Evolutionary conservation across 805 yeast species (phyloP), one percentile per base, ranked within the genome.

Genomic region (Danielia reshetovae): DNA sequence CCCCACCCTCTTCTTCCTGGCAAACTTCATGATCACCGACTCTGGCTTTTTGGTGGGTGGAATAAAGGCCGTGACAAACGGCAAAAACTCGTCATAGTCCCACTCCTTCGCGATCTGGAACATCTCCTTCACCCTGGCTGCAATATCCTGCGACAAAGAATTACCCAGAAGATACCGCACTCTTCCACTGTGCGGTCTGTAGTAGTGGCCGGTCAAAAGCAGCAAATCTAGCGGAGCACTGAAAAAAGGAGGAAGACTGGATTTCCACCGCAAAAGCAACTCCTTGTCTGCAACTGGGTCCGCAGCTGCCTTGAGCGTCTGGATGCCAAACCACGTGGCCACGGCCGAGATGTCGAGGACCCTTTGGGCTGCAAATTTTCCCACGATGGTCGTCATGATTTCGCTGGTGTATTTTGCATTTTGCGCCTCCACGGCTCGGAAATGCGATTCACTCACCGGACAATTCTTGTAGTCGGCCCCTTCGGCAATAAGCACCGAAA

Each of bases 281-380:
- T 81, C 86, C 26, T 75, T 74, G 0, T 45, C 44, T 11, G 46
- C 36, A 5, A 40, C 30, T 2, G 46, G 34, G 6, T 22, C 30
- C 5, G 45, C 34, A 25, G 40, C 18, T 9, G 35, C 38, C 25
- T 39, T 41, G 34, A 85, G 60, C 0, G 79, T 61, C 33, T 70
- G 63, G 2, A 74, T 50, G 0, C 95, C 95, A 46, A 75, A 77
- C 84, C 87, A 85, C 30, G 50, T 52, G 1, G 80, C 68, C 2
- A 82, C 67, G 24, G 52, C 52, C 3, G 42, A 46, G 31, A 60
- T 59, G 40, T 80, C 68, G 8, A 85, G 45, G 0, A 36, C 39
- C 1, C 40, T 27, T 3, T 35, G 22, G 7, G 13, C 45, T 5
- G 68, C 52, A 52, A 79, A 82, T 47, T 68, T 72, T 29, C 63